Conservation (phyloP, 768 basidiomycete genomes). For the Cystobasidium tubakii region DNA sequence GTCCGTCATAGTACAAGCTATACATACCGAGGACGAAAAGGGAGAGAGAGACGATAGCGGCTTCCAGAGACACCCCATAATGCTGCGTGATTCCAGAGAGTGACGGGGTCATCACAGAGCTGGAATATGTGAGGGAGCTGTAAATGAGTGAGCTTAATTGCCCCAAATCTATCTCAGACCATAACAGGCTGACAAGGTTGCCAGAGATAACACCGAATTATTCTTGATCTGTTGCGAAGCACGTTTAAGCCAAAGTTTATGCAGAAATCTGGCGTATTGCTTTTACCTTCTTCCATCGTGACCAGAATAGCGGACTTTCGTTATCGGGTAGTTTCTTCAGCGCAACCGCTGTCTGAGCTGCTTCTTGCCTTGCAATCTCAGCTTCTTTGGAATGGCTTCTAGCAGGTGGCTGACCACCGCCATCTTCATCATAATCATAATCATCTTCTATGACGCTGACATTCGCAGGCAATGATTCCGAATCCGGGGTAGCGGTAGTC, state of each 20-base stretch:
- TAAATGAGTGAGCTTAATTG: not conserved
- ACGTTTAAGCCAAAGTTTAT: not conserved
- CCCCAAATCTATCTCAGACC: not conserved
- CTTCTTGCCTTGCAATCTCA: conserved; percentile 9
- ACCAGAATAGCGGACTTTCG: conserved; percentile 29
- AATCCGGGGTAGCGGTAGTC: not conserved
- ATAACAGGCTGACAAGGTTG: conserved; percentile 35
- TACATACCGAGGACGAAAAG: conserved; percentile 40
- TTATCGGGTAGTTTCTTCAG: not conserved
- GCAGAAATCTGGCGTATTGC: not conserved
- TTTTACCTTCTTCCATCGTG: conserved; percentile 30
- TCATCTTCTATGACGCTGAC: conserved; percentile 1
- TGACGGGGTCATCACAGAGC: not conserved
- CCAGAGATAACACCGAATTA: not conserved
- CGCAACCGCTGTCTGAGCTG: not conserved
- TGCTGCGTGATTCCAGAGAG: conserved; percentile 14
- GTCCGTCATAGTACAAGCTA: not conserved
- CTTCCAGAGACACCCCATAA: conserved; percentile 36
- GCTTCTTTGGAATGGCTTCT: conserved; percentile 12
- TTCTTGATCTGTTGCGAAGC: conserved; percentile 8
- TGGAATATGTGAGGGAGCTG: conserved; percentile 31
- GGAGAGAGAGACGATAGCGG: conserved; percentile 35
- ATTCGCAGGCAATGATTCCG: not conserved
- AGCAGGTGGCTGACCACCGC: not conserved
- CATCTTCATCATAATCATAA: not conserved